Percentiles rank a stretch among this genome's conserved stretches.
Evolutionary conservation across 2,329 filamentous ascomycete genomes (phyloP).

Genomic region (Stromatinia cepivora): DNA sequence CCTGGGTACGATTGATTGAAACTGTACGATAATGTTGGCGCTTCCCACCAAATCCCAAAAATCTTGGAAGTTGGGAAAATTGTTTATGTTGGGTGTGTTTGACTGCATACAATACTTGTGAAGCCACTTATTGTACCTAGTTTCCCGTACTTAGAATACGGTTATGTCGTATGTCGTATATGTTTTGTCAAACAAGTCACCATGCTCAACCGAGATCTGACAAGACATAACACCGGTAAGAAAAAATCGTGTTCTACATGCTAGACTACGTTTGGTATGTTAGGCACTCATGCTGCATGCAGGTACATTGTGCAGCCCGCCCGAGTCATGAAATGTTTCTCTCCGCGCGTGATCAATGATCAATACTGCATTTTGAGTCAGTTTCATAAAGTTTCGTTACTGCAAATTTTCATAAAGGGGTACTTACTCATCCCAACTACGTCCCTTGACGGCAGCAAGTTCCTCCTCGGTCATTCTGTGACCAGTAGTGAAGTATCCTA

Average conservation of each 20-base stretch:
- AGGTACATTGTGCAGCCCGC: conserved; percentile 28
- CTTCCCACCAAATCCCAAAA: conserved; percentile 6
- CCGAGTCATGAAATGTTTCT: conserved; percentile 24
- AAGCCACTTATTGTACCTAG: conserved; percentile 2
- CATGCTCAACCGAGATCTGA: conserved; percentile 23
- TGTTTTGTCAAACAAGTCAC: conserved; percentile 23
- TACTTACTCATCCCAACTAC: conserved; percentile 82
- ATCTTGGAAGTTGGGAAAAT: conserved; percentile 23
- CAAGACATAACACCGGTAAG: conserved; percentile 3
- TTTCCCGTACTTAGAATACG: neutral
- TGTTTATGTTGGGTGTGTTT: neutral
- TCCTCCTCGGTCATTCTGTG: conserved; percentile 88
- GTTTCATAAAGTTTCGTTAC: conserved; percentile 34
- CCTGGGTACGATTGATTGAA: conserved; percentile 14
- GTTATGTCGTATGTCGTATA: conserved; percentile 18
- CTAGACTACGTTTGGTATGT: conserved; percentile 23
- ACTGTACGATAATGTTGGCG: conserved; percentile 13
- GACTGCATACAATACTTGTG: conserved; percentile 7
- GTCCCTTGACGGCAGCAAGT: conserved; percentile 79
- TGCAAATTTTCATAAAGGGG: conserved; percentile 26
- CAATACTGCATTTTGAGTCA: conserved; percentile 38
- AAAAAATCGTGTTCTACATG: conserved; percentile 16
- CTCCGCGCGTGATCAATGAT: conserved; percentile 39
- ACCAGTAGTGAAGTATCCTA: conserved; percentile 79
- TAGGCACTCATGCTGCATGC: conserved; percentile 26